Percentiles rank a stretch among this genome's conserved stretches.
These are phyloP conservation scores for Ballota nigra DNA, from an alignment of 257 asterid genomes.

Conservation along the genomic window DNA sequence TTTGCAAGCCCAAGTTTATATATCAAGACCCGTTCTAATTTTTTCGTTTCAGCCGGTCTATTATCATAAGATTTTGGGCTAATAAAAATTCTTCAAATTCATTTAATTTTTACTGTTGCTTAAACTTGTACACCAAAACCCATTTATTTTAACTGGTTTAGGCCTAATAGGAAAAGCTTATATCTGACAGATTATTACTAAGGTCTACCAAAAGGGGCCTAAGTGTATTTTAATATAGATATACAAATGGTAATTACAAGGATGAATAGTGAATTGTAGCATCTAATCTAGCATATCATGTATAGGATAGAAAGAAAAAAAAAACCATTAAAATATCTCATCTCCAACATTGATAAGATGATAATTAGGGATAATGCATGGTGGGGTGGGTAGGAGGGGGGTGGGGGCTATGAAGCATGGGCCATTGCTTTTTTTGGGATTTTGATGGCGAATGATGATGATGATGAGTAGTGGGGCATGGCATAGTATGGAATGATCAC, in stretches of 20 bases:
- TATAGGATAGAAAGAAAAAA: neutral
- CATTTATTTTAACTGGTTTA: too few species aligned
- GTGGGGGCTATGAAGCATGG: conserved; percentile 9
- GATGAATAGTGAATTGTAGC: neutral
- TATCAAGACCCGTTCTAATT: too few species aligned
- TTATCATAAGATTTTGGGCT: too few species aligned
- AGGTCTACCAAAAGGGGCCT: too few species aligned
- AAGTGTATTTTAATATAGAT: too few species aligned
- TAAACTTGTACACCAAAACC: too few species aligned
- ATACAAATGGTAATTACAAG: neutral
- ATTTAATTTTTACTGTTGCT: too few species aligned
- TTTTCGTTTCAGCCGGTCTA: too few species aligned
- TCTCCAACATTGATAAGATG: neutral
- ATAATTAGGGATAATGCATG: neutral
- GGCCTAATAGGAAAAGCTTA: too few species aligned
- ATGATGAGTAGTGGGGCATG: conserved; percentile 12
- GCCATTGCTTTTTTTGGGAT: conserved; percentile 22
- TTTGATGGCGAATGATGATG: conserved; percentile 23
- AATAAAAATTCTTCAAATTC: too few species aligned
- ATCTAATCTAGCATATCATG: neutral
- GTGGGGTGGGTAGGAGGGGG: neutral
- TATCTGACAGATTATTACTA: too few species aligned
- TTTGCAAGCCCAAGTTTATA: too few species aligned
- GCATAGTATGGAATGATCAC: neutral
- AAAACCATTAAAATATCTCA: neutral